Conservation (phyloP, 2,329 filamentous ascomycete species). For the Lecanicillium sp. region DNA sequence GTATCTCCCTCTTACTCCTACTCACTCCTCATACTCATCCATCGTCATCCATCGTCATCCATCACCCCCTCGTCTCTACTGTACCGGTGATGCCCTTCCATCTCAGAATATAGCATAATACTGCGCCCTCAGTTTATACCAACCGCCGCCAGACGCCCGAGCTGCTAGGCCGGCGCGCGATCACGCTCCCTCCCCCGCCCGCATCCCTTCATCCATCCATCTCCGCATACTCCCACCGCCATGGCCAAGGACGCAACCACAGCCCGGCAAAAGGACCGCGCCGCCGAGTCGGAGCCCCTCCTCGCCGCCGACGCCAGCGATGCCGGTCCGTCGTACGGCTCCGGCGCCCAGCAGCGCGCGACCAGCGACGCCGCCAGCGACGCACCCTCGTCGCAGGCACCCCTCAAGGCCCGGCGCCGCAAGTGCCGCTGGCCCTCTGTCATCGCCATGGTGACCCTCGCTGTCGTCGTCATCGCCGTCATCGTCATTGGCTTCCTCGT, state of each 20-base stretch:
- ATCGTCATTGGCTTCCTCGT: conserved; percentile 75
- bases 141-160: neutral
- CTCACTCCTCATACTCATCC: neutral
- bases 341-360: neutral
- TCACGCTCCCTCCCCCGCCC: neutral
- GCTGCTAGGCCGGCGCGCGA: neutral
- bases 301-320: neutral
- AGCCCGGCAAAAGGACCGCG: neutral
- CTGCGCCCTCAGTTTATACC: too few species aligned
- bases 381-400: neutral
- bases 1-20: too few species aligned
- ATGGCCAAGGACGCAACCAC: conserved; percentile 2
- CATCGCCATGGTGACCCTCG: conserved; percentile 64
- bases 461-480: conserved; percentile 56
- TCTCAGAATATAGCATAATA: neutral
- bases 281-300: conserved; percentile 8
- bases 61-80: too few species aligned
- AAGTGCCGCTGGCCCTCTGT: conserved; percentile 65
- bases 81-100: neutral
- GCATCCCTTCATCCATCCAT: neutral
- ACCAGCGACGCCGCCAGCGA: conserved; percentile 4
- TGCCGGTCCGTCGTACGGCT: conserved; percentile 5
- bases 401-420: conserved; percentile 14
- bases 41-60: neutral
- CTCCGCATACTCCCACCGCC: neutral